Percentiles rank a stretch among this genome's conserved stretches.
Evolutionary conservation across 305 asterid species (phyloP).

Genomic region (Fraxinus paxiana): DNA sequence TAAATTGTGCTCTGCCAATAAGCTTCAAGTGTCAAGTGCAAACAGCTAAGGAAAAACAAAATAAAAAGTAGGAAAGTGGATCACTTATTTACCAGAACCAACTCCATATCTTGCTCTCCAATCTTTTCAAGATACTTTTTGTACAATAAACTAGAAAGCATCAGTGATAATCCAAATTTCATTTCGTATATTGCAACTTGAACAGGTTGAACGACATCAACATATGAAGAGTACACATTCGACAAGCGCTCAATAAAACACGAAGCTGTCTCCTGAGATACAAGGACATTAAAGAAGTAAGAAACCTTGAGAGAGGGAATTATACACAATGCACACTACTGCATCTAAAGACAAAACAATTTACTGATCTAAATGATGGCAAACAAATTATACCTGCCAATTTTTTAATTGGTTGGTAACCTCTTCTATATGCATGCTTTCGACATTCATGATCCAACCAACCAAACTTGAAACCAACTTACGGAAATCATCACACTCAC

Average conservation of each 20-base stretch:
- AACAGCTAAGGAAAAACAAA: conserved; percentile 8
- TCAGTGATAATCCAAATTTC: conserved; percentile 77
- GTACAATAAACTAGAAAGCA: conserved; percentile 44
- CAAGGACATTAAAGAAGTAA: conserved; percentile 12
- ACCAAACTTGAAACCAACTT: conserved; percentile 35
- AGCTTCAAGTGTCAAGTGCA: conserved; percentile 26
- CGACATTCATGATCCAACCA: conserved; percentile 41
- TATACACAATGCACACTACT: background rate
- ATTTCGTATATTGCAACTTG: conserved; percentile 80
- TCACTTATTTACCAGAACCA: conserved; percentile 43
- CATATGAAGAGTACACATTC: conserved; percentile 54
- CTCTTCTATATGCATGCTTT: conserved; percentile 32
- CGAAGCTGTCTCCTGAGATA: conserved; percentile 54
- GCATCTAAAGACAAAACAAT: background rate
- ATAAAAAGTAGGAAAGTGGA: conserved; percentile 15
- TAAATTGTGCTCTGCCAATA: conserved; percentile 43
- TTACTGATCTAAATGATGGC: conserved; percentile 12
- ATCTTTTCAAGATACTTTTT: conserved; percentile 29
- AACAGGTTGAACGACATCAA: conserved; percentile 74
- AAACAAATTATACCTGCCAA: conserved; percentile 65
- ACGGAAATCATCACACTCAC: conserved; percentile 50
- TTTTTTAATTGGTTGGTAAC: conserved; percentile 47
- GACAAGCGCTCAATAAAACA: conserved; percentile 63
- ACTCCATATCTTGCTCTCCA: conserved; percentile 43
- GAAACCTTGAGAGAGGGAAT: background rate